phyloP scores from a whole-genome alignment of 441 rosid genomes.

The Pelargonium cotyledonis region DNA sequence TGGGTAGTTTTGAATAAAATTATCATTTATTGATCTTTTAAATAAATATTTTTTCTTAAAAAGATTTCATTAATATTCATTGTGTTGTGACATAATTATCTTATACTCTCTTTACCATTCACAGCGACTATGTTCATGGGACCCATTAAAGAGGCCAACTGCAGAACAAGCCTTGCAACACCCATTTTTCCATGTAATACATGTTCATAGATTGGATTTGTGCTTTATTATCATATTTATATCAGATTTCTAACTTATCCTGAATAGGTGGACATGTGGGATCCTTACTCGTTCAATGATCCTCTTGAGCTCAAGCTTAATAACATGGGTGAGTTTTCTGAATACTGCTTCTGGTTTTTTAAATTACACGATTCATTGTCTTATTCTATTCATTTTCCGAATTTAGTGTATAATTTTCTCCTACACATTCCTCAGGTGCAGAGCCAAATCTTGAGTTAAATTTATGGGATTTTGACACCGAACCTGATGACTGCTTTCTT shows the following conservation, averaged over 20 bases:
- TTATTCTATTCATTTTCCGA: neutral
- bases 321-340: constrained; percentile 47
- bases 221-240: constrained; percentile 12
- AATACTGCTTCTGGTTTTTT: neutral
- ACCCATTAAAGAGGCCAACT: constrained; percentile 80
- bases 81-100: neutral
- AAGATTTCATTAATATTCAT: neutral
- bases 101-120: constrained; percentile 18
- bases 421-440: constrained; percentile 36
- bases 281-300: constrained; percentile 63
- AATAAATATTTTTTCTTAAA: neutral
- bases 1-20: constrained; percentile 24
- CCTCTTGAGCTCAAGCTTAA: constrained; percentile 74
- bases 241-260: constrained; percentile 22
- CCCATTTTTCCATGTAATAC: constrained; percentile 81
- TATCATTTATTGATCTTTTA: neutral
- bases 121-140: constrained; percentile 88
- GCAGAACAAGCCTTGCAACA: constrained; percentile 82
- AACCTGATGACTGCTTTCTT: constrained; percentile 83
- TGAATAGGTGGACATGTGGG: constrained; percentile 50
- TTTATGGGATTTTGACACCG: constrained; percentile 77
- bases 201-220: constrained; percentile 8
- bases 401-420: constrained; percentile 5
- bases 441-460: constrained; percentile 90
- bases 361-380: neutral